Evolutionary conservation across 192 early-diverging fungal genomes (phyloP), one percentile per base, ranked within the genome.

Genomic region (Podila clonocystis): DNA sequence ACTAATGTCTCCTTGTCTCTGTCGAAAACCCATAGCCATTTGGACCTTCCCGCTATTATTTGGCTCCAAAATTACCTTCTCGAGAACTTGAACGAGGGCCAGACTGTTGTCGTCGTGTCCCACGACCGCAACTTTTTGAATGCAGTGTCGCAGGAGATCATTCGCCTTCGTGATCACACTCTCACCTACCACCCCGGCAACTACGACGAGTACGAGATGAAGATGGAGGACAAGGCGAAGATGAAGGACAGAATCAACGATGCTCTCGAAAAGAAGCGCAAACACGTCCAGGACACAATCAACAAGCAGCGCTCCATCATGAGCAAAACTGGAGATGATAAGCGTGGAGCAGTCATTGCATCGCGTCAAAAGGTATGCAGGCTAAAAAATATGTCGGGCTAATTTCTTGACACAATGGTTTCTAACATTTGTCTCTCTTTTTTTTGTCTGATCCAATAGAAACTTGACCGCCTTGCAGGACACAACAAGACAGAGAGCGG

Each of bases 41-140:
- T 98, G 74, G 97, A 98, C 73, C 80, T 98, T 41, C 92, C 92
- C 5, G 93, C 95, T n/a, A 95, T 95, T 45, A 80, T 95, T n/a
- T 98, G 96, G 96, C 88, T 98, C 8, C 93, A 95, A 65, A 84
- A 88, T 29, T 97, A 98, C 58, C 82, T 93, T 8, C 83, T 94
- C 17, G 75, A 88, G 24, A 74, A 82, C 17, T 74, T 91, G 24
- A 68, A 67, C 2, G 85, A 83, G 22, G 85, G 89, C 69, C 87
- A 89, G 33, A 95, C 95, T 3, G 82, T 98, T 41, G 90, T 98
- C 0, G 84, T 94, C 31, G 94, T 98, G n/a, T 96, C 95, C 48
- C 96, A 95, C 71, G 96, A 98, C 73, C 93, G 94, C 61, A 87
- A 89, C 63, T 97, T 98, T 58, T 87, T 98, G 65, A 95, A 96